A percentile compares a stretch with the other conserved stretches of the same genome.
phyloP scores from a whole-genome alignment of 768 basidiomycete species.

The Serendipita sp. region DNA sequence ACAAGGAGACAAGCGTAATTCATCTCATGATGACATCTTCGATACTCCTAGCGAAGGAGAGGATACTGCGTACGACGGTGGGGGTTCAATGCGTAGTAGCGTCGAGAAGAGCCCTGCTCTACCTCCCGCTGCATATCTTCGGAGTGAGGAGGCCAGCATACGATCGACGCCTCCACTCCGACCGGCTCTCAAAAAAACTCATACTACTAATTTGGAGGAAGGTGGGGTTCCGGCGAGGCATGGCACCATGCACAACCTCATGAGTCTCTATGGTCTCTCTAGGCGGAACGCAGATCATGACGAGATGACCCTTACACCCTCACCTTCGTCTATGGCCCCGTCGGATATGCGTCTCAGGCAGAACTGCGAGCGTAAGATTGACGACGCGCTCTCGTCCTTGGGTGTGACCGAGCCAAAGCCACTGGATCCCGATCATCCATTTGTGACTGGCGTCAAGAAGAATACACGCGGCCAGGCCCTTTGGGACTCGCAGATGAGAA shows the following conservation, averaged over 20 bases:
- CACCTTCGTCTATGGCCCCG: conserved; percentile 13
- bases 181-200: conserved; percentile 12
- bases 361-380: conserved; percentile 12
- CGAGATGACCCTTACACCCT: not conserved
- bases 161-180: conserved; percentile 14
- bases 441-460: conserved; percentile 40
- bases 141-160: not conserved
- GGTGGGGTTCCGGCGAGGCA: conserved; percentile 18
- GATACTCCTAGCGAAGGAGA: not conserved
- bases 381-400: conserved; percentile 18
- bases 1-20: too few relatives aligned
- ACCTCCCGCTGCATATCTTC: not conserved
- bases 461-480: conserved; percentile 39
- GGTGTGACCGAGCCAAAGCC: conserved; percentile 32
- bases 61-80: not conserved
- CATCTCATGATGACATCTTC: not conserved
- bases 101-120: not conserved
- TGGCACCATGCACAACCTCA: conserved; percentile 35
- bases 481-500: conserved; percentile 52
- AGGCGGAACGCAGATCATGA: conserved; percentile 17
- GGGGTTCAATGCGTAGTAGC: too few relatives aligned
- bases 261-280: conserved; percentile 33
- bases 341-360: conserved; percentile 13
- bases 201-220: not conserved
- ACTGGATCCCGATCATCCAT: conserved; percentile 59